A percentile compares a stretch with the other conserved stretches of the same genome.
phyloP scores from a whole-genome alignment of 169 alveolate species.

The Plasmodium fragile region DNA sequence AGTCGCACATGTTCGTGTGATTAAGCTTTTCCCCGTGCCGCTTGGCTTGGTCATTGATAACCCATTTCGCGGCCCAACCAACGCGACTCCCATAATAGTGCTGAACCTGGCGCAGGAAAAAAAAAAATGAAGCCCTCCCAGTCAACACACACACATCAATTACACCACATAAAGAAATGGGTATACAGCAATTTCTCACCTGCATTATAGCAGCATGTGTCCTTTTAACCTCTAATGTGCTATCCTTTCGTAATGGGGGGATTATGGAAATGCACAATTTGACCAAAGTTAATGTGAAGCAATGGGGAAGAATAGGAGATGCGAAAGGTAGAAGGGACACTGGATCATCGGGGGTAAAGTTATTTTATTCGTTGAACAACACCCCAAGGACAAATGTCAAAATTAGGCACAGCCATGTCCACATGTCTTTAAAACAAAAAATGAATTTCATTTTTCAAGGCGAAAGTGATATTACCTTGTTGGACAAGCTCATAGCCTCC shows the following conservation, averaged over 20 bases:
- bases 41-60: neutral
- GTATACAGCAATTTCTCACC: neutral
- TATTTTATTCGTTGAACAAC: conserved; percentile 17
- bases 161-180: conserved; percentile 26
- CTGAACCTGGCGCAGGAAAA: neutral
- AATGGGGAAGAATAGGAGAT: neutral
- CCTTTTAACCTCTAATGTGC: neutral
- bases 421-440: conserved; percentile 17
- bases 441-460: conserved; percentile 50
- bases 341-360: neutral
- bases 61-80: neutral
- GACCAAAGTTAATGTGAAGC: neutral
- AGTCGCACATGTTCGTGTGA: neutral
- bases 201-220: conserved; percentile 13
- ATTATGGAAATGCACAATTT: neutral
- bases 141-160: neutral
- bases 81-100: neutral
- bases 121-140: conserved; percentile 3
- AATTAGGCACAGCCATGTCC: neutral
- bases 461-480: conserved; percentile 46
- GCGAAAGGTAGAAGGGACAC: neutral
- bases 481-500: conserved; percentile 51
- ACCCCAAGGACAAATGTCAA: neutral
- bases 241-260: neutral
- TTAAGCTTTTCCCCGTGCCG: neutral